These are phyloP conservation scores for Teunomyces stri DNA, from an alignment of 805 yeast species.

Conservation along the genomic window DNA sequence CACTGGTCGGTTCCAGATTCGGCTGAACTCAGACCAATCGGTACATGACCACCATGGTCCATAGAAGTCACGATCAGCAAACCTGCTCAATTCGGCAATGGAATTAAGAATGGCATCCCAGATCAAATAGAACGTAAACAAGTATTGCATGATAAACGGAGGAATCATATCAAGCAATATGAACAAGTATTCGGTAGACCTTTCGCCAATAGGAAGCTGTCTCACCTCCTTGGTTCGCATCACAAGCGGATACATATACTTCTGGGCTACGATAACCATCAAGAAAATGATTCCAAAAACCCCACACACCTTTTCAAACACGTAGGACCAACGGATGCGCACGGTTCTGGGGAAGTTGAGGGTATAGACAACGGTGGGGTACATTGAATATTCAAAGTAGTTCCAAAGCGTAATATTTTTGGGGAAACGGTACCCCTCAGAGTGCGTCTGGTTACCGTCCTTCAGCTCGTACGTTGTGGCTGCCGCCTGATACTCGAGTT, in stretches of 20 bases:
- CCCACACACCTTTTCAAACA: conserved; percentile 68
- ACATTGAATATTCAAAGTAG: conserved; percentile 79
- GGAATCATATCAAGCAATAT: conserved; percentile 73
- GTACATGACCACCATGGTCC: conserved; percentile 98
- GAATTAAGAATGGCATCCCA: conserved; percentile 94
- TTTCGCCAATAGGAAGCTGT: conserved; percentile 44
- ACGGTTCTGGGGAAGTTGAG: conserved; percentile 77
- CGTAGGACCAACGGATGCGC: conserved; percentile 65
- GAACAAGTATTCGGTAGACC: conserved; percentile 50
- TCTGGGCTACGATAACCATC: conserved; percentile 79
- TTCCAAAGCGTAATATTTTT: conserved; percentile 60
- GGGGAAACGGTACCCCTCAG: conserved; percentile 54
- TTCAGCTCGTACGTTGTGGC: conserved; percentile 14
- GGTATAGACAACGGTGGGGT: conserved; percentile 84
- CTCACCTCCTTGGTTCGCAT: conserved; percentile 56
- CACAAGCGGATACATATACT: conserved; percentile 71
- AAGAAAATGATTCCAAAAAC: conserved; percentile 82
- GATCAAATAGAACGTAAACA: conserved; percentile 80
- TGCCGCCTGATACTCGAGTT: conserved; percentile 57
- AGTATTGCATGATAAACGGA: conserved; percentile 70
- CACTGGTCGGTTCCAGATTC: conserved; percentile 94
- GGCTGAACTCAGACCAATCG: conserved; percentile 89
- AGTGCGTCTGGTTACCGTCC: background rate
- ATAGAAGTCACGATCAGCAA: conserved; percentile 90
- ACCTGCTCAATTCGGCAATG: conserved; percentile 82